phyloP scores from a whole-genome alignment of 2,329 filamentous ascomycete genomes.

The Septoria linicola region DNA sequence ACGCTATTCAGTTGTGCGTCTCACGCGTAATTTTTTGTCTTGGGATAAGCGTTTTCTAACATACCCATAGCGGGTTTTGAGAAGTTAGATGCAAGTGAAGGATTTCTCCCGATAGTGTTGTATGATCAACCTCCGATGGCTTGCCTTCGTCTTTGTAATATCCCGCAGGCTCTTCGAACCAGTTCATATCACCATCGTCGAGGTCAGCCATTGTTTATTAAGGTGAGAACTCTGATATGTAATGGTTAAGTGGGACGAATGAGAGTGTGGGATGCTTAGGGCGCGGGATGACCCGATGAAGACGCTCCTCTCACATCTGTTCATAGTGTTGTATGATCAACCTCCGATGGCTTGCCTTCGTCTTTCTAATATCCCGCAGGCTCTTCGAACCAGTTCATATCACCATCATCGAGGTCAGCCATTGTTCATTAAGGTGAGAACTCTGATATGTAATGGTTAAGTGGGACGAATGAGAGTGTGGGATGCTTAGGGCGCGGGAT shows the following conservation, averaged over 20 bases:
- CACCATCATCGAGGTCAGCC: slow-evolving; percentile 34
- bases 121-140: slow-evolving; percentile 71
- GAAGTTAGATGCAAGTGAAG: slow-evolving; percentile 78
- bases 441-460: not conserved
- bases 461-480: no score
- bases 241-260: no score
- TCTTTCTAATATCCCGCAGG: slow-evolving; percentile 78
- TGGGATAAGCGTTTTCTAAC: not conserved
- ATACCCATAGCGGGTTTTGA: slow-evolving; percentile 78
- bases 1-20: not conserved
- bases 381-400: slow-evolving; percentile 68
- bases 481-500: no score
- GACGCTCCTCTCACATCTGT: no score
- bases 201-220: slow-evolving; percentile 21
- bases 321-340: slow-evolving; percentile 68
- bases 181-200: slow-evolving; percentile 43
- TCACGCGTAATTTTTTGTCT: not conserved
- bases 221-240: slow-evolving; percentile 3
- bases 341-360: slow-evolving; percentile 71
- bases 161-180: slow-evolving; percentile 79
- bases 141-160: slow-evolving; percentile 77
- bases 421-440: slow-evolving; percentile 16
- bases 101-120: slow-evolving; percentile 62
- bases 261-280: no score
- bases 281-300: no score